Base-by-base conservation (phyloP, 345 rosid genomes). In the Eucalyptus cloeziana region DNA sequence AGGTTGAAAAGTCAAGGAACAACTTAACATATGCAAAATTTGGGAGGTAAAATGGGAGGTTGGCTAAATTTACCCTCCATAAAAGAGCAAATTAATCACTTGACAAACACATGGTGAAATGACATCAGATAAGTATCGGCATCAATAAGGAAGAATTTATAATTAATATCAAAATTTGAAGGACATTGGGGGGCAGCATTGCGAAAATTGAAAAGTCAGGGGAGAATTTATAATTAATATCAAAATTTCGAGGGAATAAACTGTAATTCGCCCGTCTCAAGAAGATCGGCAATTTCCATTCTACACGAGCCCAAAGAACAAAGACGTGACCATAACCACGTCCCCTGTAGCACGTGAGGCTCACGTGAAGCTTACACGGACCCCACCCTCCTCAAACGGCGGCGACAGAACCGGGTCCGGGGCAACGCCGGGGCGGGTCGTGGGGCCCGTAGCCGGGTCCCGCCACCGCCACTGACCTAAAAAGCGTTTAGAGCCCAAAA, bases 101-200 rank as follows among this genome's bases (percentile, higher is more conserved):
- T 31, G 24, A 69, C 7, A 8, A 31, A 7, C 6, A 69, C 4
- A 31, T 3, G 1, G 2, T 2, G 0, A 5, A 69, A 52, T 52
- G 2, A 52, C 2, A 7, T 52, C 5, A 69, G 0, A 31, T 1
- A 69, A 16, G 3, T 69, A 31, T 69, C 7, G 13, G 2, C 31
- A 1, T 13, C 8, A 62, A 27, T 7, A 2, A 5, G 0, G 69
- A 31, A n/a, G 33, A 27, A 13, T 27, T 27, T 62, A 14, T n/a
- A 6, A 62, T 14, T 6, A 13, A 27, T 62, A 30, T 62, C 16
- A 62, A 27, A 51, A 51, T 51, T 51, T 51, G 54, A 51, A 21
- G 21, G 21, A 51, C 54, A 50, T 50, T 6, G 54, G 21, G 19
- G 54, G 54, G 3, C 3, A 6, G 21, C 54, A 60, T n/a, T n/a